Evolutionary conservation across 2,329 filamentous ascomycete genomes (phyloP).

Genomic region (Stachybotrys chlorohalonatus): DNA sequence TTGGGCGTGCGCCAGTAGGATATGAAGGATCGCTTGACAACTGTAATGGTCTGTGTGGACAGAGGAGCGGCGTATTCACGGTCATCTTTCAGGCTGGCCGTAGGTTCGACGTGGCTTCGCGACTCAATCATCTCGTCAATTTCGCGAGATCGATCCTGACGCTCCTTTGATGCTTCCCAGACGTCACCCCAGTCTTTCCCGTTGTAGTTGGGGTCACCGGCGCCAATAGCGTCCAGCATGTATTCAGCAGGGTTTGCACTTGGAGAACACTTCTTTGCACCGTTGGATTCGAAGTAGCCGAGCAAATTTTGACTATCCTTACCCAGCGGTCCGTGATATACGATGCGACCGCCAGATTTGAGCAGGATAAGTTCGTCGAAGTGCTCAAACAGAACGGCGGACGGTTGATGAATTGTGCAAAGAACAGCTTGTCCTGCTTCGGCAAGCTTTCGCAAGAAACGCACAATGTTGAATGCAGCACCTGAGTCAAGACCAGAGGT

Average conservation of each 20-base stretch:
- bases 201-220: conserved; percentile 50
- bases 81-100: conserved; percentile 34
- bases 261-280: conserved; percentile 35
- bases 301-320: conserved; percentile 37
- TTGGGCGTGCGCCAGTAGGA: conserved; percentile 58
- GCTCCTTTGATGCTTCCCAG: conserved; percentile 46
- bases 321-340: conserved; percentile 46
- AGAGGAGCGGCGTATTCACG: conserved; percentile 57
- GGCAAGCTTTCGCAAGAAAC: conserved; percentile 52
- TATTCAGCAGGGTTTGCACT: conserved; percentile 45
- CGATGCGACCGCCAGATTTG: conserved; percentile 41
- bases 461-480: conserved; percentile 52
- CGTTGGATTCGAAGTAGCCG: conserved; percentile 42
- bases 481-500: conserved; percentile 50
- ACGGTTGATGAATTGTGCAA: conserved; percentile 53
- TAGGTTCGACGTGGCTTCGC: conserved; percentile 28
- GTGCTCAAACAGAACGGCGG: conserved; percentile 43
- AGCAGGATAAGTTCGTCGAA: conserved; percentile 49
- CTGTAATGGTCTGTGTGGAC: conserved; percentile 39
- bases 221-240: conserved; percentile 50
- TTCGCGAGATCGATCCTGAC: conserved; percentile 34
- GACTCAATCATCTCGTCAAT: conserved; percentile 42
- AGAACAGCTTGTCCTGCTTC: conserved; percentile 50
- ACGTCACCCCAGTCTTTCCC: conserved; percentile 55
- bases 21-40: conserved; percentile 49